Evolutionary conservation across 352 stramenopile species (phyloP), one percentile per base, ranked within the genome.

Genomic region (Phytophthora syringae): DNA sequence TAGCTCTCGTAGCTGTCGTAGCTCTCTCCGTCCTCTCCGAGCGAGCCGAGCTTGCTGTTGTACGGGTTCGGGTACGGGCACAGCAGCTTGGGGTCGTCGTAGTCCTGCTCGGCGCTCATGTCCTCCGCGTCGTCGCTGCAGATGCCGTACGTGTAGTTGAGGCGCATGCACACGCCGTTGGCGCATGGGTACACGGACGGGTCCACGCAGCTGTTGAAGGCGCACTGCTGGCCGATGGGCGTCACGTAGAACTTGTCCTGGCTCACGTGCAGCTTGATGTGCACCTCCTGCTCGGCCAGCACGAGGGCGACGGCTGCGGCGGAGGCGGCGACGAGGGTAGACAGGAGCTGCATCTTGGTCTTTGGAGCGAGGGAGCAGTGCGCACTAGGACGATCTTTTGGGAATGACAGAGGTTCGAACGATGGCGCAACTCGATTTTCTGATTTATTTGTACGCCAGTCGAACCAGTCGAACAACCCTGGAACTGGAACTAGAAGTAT

Each of bases 231-330:
- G 59, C 82, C 82, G 39, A 86, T 63, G 15, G 74, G 67, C 45
- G 73, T 84, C 52, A 90, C 70, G 70, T 83, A 84, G 52, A 90
- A 74, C 64, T 86, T 86, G 58, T 73, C 39, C 25, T 70, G 60
- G 21, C 21, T n/a, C 55, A 82, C 52, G 49, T 64, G 67, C 50
- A 86, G 22, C 40, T 76, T 69, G 20, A 86, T 56, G 53, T 77
- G 62, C n/a, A 67, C 66, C 34, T 72, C 28, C 30, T 82, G 67
- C 37, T 77, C 67, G 7, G 65, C 69, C 34, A 67, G 36, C 3
- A 75, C 62, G 15, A 74, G 39, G 15, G 40, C 58, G 2, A 66
- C 20, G 43, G 63, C 51, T 5, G 60, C 52, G 39, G 50, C 63
- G n/a, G 59, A 48, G 20, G 56, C 52, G 10, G 51, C 56, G 16